Base-by-base conservation (phyloP, 2,329 filamentous ascomycete species). In the Monosporascus sp. region DNA sequence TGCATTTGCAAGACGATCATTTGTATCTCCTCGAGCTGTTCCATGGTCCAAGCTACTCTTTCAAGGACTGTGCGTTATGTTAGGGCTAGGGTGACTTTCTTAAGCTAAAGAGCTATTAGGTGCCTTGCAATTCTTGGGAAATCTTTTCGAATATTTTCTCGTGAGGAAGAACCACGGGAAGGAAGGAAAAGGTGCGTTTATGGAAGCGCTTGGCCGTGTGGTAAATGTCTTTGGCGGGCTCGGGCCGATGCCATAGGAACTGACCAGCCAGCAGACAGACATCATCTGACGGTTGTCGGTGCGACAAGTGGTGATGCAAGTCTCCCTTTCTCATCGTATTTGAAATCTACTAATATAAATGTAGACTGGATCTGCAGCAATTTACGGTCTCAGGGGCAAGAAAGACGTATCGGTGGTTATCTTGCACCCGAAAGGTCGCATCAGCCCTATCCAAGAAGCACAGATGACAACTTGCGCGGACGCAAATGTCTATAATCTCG, bases 321-420 rank as follows among this genome's bases (percentile, higher is more conserved):
- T 34, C 31, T 34, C 31, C 5, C 31, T 34, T 34, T 34, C 31
- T 14, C 31, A 34, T 34, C 14, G 11, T 9, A 34, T 34, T 11
- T 34, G 31, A 34, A 34, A 14, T 9, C 4, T 5, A 34, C 31
- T 34, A 14, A 34, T 34, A 2, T 11, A 34, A 14, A 9, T 7
- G 9, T 34, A 34, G 31, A 97, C 93, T 27, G 93, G 93, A 24
- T 96, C 91, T 27, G 93, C 93, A 11, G 94, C 94, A 60, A 97
- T 99, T 63, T 97, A 97, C 68, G 94, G 94, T 52, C 80, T 99
- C 52, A 79, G 92, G 49, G 91, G 92, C 52, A 97, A 97, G 84
- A 92, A 96, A 74, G 94, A 99, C 78, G 90, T 97, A 17, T 95
- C 91, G 0, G 90, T 97, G 51, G 94, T 96, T 76, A 97, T 99